Evolutionary conservation across 352 stramenopile species (phyloP).

Genomic region (Stephanocyclus meneghinianus): DNA sequence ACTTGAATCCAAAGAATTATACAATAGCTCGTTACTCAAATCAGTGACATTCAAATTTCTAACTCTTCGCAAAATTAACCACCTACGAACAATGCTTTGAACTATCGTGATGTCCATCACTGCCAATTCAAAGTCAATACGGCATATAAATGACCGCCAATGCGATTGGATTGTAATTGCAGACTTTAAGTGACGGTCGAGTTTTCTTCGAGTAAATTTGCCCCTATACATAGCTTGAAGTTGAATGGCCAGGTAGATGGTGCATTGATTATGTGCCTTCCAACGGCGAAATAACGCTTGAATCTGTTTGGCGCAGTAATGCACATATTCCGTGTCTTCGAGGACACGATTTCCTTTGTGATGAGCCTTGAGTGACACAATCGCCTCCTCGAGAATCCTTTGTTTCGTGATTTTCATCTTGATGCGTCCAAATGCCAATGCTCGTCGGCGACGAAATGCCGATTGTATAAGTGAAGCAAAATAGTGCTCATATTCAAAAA

Average conservation of each 20-base stretch:
- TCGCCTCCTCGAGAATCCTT: not conserved
- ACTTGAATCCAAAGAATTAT: not conserved
- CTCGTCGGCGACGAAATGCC: not conserved
- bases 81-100: not conserved
- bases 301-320: not conserved
- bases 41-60: not conserved
- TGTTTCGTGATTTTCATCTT: not conserved
- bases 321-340: not conserved
- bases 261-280: not conserved
- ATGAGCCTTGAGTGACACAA: not conserved
- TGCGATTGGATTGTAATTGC: not conserved
- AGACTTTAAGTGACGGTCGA: not conserved
- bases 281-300: not conserved
- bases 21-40: not conserved
- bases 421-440: not conserved
- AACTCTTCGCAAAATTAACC: not conserved
- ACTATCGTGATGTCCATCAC: not conserved
- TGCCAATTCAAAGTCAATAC: not conserved
- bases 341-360: not conserved
- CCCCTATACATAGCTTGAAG: not conserved
- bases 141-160: not conserved
- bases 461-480: slow-evolving; percentile 6
- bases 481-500: not conserved
- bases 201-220: not conserved
- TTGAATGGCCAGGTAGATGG: not conserved